Percentiles rank a stretch among this genome's conserved stretches.
These are phyloP conservation scores for Filosporella fistucella DNA, from an alignment of 495 filamentous ascomycete genomes.

Conservation along the genomic window DNA sequence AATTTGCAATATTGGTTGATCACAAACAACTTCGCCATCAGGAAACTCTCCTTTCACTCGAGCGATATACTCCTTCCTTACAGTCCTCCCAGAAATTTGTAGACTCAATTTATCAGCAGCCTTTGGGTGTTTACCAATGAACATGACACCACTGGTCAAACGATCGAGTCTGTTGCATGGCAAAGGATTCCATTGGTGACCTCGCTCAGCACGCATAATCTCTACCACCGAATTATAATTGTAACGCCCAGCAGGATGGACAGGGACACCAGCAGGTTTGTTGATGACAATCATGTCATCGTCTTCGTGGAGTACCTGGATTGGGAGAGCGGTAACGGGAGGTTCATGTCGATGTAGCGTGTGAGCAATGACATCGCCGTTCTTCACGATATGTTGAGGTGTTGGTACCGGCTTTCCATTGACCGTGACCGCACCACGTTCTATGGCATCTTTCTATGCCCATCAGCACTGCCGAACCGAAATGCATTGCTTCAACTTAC, in stretches of 20 bases:
- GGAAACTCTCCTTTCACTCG: constrained; percentile 90
- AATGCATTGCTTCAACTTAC: constrained; percentile 28
- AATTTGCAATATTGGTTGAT: constrained; percentile 89
- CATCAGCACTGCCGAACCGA: constrained; percentile 11
- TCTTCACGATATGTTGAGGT: constrained; percentile 56
- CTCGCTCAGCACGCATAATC: constrained; percentile 80
- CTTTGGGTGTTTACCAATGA: constrained; percentile 78
- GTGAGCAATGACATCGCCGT: constrained; percentile 85
- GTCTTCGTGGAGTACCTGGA: constrained; percentile 84
- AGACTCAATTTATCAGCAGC: constrained; percentile 71
- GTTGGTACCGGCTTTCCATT: constrained; percentile 58
- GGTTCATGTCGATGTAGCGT: constrained; percentile 96
- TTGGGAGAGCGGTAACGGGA: constrained; percentile 73
- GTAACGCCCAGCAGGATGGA: constrained; percentile 92
- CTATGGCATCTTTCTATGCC: constrained; percentile 68
- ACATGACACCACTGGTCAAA: constrained; percentile 95
- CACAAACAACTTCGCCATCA: constrained; percentile 75
- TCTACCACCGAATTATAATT: constrained; percentile 91
- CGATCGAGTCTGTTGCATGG: constrained; percentile 93
- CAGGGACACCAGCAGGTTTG: constrained; percentile 91
- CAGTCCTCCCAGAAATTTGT: constrained; percentile 68
- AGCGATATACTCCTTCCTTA: constrained; percentile 93
- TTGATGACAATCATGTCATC: constrained; percentile 91
- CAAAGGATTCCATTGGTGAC: constrained; percentile 64
- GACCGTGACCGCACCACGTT: constrained; percentile 65